These are phyloP conservation scores for Solanum dulcamara DNA, from an alignment of 257 asterid genomes.

Conservation along the genomic window DNA sequence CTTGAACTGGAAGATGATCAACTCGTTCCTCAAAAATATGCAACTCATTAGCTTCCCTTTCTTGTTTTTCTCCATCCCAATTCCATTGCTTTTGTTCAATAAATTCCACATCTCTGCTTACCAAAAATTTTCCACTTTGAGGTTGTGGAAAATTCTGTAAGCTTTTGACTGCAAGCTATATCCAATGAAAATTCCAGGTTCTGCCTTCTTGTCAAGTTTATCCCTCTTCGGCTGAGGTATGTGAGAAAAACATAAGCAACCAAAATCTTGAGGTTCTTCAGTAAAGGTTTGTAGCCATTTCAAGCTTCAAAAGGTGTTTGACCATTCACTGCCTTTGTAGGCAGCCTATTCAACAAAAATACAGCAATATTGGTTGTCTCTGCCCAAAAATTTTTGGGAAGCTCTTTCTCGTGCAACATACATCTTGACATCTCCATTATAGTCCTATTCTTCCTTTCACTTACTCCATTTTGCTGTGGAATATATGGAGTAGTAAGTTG, in stretches of 20 bases:
- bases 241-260: neutral
- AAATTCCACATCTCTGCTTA: neutral
- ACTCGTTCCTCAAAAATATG: neutral
- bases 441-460: neutral
- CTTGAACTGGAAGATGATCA: neutral
- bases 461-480: too few relatives aligned
- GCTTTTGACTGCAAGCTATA: neutral
- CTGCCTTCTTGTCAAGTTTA: neutral
- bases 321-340: neutral
- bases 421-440: neutral
- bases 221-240: neutral
- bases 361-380: neutral
- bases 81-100: neutral
- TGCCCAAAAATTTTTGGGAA: neutral
- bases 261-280: neutral
- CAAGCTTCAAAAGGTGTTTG: neutral
- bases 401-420: neutral
- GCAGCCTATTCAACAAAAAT: neutral
- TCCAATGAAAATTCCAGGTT: neutral
- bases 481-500: neutral
- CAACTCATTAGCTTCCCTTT: neutral
- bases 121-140: neutral
- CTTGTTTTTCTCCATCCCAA: neutral
- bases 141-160: neutral
- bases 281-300: neutral